Evolutionary conservation across 805 yeast genomes (phyloP).

Genomic region (Pichia gijzeniarum): DNA sequence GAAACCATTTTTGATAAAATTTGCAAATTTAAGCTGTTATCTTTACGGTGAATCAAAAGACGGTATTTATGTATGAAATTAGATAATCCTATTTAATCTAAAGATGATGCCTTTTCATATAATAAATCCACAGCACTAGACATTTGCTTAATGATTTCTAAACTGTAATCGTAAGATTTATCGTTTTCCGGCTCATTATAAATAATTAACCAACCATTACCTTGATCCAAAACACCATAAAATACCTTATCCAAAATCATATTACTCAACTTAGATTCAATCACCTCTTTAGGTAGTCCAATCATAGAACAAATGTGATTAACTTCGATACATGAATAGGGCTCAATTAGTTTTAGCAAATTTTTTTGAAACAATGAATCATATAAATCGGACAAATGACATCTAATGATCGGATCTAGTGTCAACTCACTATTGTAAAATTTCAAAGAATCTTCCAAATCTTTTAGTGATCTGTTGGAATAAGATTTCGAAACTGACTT

Average conservation of each 20-base stretch:
- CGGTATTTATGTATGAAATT: slow-evolving; percentile 34
- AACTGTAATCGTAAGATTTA: slow-evolving; percentile 79
- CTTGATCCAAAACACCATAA: slow-evolving; percentile 95
- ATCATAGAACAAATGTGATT: slow-evolving; percentile 81
- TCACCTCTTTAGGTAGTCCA: slow-evolving; percentile 79
- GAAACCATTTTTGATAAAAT: slow-evolving; percentile 43
- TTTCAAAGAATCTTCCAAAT: slow-evolving; percentile 78
- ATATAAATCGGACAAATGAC: slow-evolving; percentile 88
- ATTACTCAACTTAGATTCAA: slow-evolving; percentile 91
- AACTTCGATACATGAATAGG: slow-evolving; percentile 93
- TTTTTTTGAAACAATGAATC: slow-evolving; percentile 92
- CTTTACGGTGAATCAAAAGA: slow-evolving; percentile 25
- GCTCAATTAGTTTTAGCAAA: slow-evolving; percentile 89
- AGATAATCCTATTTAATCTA: slow-evolving; percentile 41
- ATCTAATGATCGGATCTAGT: slow-evolving; percentile 79
- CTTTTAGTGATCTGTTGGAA: slow-evolving; percentile 81
- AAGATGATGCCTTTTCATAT: slow-evolving; percentile 86
- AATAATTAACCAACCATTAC: slow-evolving; percentile 93
- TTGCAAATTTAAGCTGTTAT: slow-evolving; percentile 44
- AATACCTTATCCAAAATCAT: slow-evolving; percentile 96
- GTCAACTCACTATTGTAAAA: slow-evolving; percentile 69
- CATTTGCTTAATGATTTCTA: slow-evolving; percentile 82
- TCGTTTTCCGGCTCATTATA: slow-evolving; percentile 87
- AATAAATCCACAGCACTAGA: slow-evolving; percentile 82
- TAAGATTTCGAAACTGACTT: slow-evolving; percentile 87